A percentile compares a stretch with the other conserved stretches of the same genome.
Conservation (phyloP, 1,284 basidiomycete genomes). For the Rhodotorula sp. region DNA sequence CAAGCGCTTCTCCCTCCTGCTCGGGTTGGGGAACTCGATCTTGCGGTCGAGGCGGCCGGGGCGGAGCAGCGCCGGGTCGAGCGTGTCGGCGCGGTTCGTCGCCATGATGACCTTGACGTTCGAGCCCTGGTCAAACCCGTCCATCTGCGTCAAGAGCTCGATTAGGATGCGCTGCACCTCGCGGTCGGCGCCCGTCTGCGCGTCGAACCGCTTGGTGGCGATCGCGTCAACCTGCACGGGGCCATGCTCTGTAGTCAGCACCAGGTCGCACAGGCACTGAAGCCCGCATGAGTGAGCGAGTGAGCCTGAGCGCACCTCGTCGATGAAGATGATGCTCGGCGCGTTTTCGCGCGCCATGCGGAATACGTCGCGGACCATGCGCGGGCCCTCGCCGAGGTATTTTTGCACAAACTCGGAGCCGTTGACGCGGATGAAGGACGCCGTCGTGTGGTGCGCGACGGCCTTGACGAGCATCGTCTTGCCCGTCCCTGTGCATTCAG, state of each 20-base stretch:
- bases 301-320: slow-evolving; percentile 23
- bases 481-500: slow-evolving; percentile 72
- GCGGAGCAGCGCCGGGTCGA: slow-evolving; percentile 94
- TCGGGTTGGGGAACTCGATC: slow-evolving; percentile 97
- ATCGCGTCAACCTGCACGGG: slow-evolving; percentile 84
- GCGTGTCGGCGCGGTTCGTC: slow-evolving; percentile 91
- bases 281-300: not conserved
- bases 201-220: slow-evolving; percentile 99
- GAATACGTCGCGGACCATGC: slow-evolving; percentile 99
- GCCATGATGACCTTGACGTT: slow-evolving; percentile 99
- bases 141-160: slow-evolving; percentile 99
- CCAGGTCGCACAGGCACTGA: no score
- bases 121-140: slow-evolving; percentile 98
- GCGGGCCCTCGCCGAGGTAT: slow-evolving; percentile 97
- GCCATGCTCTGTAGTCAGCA: not conserved
- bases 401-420: slow-evolving; percentile 99
- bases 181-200: slow-evolving; percentile 97
- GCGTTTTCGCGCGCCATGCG: slow-evolving; percentile 95
- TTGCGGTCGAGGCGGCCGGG: slow-evolving; percentile 97
- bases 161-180: slow-evolving; percentile 99
- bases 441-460: slow-evolving; percentile 95
- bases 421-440: slow-evolving; percentile 95
- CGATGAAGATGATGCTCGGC: slow-evolving; percentile 98
- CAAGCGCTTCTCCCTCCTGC: slow-evolving; percentile 89
- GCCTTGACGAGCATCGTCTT: slow-evolving; percentile 99